Base-by-base conservation (phyloP, 352 stramenopile genomes). In the Halophytophthora polymorphica region DNA sequence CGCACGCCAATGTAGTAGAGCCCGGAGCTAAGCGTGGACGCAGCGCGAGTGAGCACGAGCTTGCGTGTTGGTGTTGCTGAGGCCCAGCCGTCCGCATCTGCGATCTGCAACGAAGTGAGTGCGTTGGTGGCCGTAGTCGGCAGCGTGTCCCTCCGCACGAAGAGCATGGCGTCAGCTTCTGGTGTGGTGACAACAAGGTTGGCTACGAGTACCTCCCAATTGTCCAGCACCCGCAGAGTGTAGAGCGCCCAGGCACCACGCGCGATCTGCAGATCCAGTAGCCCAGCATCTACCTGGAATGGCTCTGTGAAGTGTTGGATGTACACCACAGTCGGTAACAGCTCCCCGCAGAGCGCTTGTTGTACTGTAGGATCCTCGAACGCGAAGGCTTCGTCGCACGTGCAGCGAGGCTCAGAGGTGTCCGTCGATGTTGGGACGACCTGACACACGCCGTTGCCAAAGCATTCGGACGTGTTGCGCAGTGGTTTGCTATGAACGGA, bases 1-100 rank as follows among this genome's bases (percentile, higher is more conserved):
- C 72, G 77, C 12, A 93, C 63, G 7, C 76, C 76, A 19, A 91
- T 69, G 53, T 89, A 93, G 57, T 89, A 87, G 33, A 93, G 38
- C 0, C 75, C 83, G 1, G 78, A 78, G 41, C 75, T 86, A 13
- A 93, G 61, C 8, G 80, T 90, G 2, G 73, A 87, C 7, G 71
- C 61, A 0, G 79, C 75, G 3, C 77, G 66, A 10, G 68, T 77
- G 7, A 91, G 45, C 11, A 87, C 61, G 19, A 89, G 57, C 53
- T 88, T 88, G 11, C 74, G 72, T 2, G 46, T 68, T 14, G 44
- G 21, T 0, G 72, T 61, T 0, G 56, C 68, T 2, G 66, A 60
- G 6, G 71, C 71, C 77, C 77, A 90, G 2, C 66, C 67, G 36
- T 67, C 64, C 0, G 51, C 50, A 41, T 90, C 76, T 41, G 66